phyloP scores from a whole-genome alignment of 2,329 filamentous ascomycete genomes.

The Claviceps spartinae region DNA sequence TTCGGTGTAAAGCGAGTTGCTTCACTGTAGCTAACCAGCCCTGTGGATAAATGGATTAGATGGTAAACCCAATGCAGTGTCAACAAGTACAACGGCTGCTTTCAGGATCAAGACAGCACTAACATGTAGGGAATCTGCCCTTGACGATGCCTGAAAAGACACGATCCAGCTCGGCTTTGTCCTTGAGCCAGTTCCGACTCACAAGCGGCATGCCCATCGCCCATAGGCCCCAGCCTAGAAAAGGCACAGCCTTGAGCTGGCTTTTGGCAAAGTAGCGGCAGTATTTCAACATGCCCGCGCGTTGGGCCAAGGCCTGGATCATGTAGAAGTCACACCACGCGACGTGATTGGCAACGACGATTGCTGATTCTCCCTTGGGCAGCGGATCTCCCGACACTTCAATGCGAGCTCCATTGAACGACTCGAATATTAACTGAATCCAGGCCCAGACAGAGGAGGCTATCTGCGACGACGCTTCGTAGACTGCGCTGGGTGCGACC shows the following conservation, averaged over 20 bases:
- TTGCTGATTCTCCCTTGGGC: conserved; percentile 40
- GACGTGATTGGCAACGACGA: conserved; percentile 47
- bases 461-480: conserved; percentile 39
- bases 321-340: conserved; percentile 52
- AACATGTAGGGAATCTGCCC: conserved; percentile 43
- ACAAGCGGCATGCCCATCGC: conserved; percentile 53
- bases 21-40: conserved; percentile 53
- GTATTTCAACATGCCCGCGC: conserved; percentile 43
- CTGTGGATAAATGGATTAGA: conserved; percentile 18
- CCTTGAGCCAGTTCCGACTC: conserved; percentile 43
- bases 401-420: conserved; percentile 38
- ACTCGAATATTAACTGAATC: conserved; percentile 44
- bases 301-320: conserved; percentile 43
- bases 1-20: conserved; percentile 42
- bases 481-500: conserved; percentile 35
- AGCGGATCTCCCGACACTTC: conserved; percentile 37
- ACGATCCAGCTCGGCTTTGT: conserved; percentile 40
- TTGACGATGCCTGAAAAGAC: conserved; percentile 41
- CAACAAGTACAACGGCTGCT: background rate
- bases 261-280: conserved; percentile 51
- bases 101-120: conserved; percentile 13
- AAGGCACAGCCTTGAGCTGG: conserved; percentile 43
- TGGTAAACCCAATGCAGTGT: background rate
- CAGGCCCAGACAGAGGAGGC: conserved; percentile 42
- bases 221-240: conserved; percentile 51